Evolutionary conservation across 208 protist species (phyloP).

Genomic region (Leishmania lainsoni): DNA sequence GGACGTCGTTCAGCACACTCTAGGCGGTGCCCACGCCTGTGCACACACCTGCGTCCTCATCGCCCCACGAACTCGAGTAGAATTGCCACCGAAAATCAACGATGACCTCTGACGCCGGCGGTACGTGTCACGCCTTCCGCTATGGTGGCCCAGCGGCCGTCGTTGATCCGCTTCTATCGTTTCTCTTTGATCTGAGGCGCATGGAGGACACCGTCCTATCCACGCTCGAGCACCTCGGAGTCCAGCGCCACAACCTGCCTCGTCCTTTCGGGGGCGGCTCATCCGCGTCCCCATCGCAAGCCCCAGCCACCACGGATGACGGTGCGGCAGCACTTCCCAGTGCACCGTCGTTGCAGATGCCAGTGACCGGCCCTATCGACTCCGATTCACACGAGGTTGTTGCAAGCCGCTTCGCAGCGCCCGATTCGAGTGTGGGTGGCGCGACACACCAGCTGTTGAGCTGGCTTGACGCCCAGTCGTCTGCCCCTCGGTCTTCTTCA

Average conservation of each 20-base stretch:
- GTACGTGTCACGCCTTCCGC: slow-evolving; percentile 25
- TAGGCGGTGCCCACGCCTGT: too few species aligned
- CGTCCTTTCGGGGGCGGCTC: background rate
- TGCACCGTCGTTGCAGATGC: background rate
- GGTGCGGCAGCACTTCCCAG: background rate
- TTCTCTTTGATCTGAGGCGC: slow-evolving; percentile 57
- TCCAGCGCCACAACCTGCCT: slow-evolving; percentile 22
- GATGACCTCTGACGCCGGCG: background rate
- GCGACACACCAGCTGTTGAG: slow-evolving; percentile 21
- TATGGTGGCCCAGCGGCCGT: slow-evolving; percentile 49
- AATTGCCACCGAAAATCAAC: background rate
- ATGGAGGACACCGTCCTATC: slow-evolving; percentile 46
- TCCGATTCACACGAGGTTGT: slow-evolving; percentile 6
- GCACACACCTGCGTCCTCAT: background rate
- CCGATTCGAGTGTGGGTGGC: background rate
- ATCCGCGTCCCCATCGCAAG: background rate
- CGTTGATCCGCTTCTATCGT: slow-evolving; percentile 69
- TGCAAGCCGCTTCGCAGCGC: background rate
- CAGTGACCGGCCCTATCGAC: background rate
- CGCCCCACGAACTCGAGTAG: background rate
- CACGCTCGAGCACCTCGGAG: slow-evolving; percentile 39
- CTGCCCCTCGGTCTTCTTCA: background rate
- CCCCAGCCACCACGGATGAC: background rate
- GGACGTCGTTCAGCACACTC: background rate
- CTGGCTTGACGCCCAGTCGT: slow-evolving; percentile 27